Percentiles rank a stretch among this genome's conserved stretches.
phyloP scores from a whole-genome alignment of 169 alveolate genomes.

The Cardiosporidium cionae region DNA sequence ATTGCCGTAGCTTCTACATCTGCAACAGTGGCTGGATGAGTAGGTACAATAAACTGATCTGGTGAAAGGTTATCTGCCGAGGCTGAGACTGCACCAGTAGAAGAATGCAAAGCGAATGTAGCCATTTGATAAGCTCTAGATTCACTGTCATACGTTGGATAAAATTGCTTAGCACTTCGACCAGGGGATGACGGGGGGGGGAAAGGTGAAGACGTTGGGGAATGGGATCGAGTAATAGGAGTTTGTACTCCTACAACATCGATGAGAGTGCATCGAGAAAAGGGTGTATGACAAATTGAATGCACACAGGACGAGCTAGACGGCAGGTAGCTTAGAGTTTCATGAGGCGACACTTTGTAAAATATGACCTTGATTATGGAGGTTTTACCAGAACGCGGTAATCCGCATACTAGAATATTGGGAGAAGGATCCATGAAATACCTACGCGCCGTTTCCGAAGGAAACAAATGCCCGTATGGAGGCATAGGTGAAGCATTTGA shows the following conservation, averaged over 20 bases:
- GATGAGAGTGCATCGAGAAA: not conserved
- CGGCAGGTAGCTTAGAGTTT: constrained; percentile 40
- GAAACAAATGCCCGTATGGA: not conserved
- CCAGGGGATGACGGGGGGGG: not conserved
- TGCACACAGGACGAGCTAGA: not conserved
- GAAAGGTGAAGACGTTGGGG: too few relatives aligned
- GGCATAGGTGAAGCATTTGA: too few relatives aligned
- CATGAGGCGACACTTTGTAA: constrained; percentile 51
- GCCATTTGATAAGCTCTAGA: not conserved
- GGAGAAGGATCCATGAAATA: constrained; percentile 16
- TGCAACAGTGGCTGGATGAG: too few relatives aligned
- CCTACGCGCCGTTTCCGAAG: not conserved
- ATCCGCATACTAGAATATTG: constrained; percentile 35
- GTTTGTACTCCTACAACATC: not conserved
- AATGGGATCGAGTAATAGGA: too few relatives aligned
- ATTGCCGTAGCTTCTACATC: too few relatives aligned
- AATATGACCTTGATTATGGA: constrained; percentile 50
- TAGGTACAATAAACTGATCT: too few relatives aligned
- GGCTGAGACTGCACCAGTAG: not conserved
- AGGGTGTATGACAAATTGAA: constrained; percentile 1
- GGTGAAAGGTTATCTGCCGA: not conserved
- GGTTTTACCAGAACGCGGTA: constrained; percentile 49
- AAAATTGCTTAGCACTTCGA: too few relatives aligned
- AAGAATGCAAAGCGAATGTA: not conserved
- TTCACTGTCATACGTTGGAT: not conserved